Conservation (phyloP, 306 rosid species). For the Casuarina equisetifolia region DNA sequence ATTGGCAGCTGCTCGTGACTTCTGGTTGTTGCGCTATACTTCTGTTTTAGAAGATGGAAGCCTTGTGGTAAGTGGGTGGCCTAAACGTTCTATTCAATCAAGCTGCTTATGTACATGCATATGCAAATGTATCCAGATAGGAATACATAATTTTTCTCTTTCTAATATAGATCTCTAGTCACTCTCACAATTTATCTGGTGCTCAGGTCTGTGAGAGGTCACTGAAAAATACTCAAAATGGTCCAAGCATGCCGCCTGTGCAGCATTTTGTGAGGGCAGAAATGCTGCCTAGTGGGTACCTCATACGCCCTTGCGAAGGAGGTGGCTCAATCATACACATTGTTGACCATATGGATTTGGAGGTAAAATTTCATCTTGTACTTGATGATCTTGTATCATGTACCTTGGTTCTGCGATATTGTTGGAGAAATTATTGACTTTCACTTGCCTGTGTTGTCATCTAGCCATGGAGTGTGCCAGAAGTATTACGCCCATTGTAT, state of each 20-base stretch:
- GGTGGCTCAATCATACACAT: constrained; percentile 97
- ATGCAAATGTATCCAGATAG: neutral
- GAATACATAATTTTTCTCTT: neutral
- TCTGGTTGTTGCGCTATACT: constrained; percentile 95
- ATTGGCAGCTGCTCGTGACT: constrained; percentile 94
- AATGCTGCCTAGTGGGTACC: constrained; percentile 92
- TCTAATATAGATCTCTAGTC: constrained; percentile 4
- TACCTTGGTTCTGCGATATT: neutral
- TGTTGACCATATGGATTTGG: constrained; percentile 93
- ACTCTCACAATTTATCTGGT: constrained; percentile 21
- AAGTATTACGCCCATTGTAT: constrained; percentile 88
- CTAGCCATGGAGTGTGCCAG: constrained; percentile 98
- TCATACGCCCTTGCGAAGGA: constrained; percentile 95
- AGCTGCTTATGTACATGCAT: neutral
- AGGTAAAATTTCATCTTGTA: constrained; percentile 46
- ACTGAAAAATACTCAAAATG: constrained; percentile 92
- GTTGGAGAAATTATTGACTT: constrained; percentile 12
- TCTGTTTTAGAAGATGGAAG: constrained; percentile 95
- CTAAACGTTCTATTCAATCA: constrained; percentile 5
- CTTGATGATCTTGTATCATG: neutral
- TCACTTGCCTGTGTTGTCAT: constrained; percentile 14
- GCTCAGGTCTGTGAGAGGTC: constrained; percentile 85
- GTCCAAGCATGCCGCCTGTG: constrained; percentile 96
- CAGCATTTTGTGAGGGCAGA: constrained; percentile 97
- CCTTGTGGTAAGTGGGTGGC: constrained; percentile 67